Percentiles rank a stretch among this genome's conserved stretches.
These are phyloP conservation scores for Aspergillus eucalypticola DNA, from an alignment of 2,329 filamentous ascomycete species.

Conservation along the genomic window DNA sequence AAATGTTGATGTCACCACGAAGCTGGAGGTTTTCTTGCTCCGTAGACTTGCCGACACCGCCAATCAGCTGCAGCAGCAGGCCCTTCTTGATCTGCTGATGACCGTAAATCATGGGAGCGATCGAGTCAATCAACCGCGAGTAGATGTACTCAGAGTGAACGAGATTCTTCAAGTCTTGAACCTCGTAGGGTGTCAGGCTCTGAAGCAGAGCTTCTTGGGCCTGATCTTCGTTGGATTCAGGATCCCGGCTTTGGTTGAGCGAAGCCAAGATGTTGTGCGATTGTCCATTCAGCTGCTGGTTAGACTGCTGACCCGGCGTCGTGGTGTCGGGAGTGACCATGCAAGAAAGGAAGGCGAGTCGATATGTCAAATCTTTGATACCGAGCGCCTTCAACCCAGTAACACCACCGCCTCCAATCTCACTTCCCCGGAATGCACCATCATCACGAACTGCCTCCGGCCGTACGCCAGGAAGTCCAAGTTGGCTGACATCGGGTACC, in stretches of 20 bases:
- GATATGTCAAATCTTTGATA: constrained; percentile 92
- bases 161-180: constrained; percentile 87
- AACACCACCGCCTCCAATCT: constrained; percentile 81
- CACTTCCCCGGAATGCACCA: constrained; percentile 70
- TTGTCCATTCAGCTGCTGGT: constrained; percentile 68
- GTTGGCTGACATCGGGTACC: constrained; percentile 92
- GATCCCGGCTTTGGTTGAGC: constrained; percentile 69
- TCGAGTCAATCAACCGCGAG: constrained; percentile 83
- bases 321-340: constrained; percentile 92
- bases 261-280: constrained; percentile 82
- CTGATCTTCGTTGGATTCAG: constrained; percentile 76
- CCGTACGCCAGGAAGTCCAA: constrained; percentile 81
- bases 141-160: constrained; percentile 97
- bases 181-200: constrained; percentile 81
- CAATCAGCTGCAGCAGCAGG: constrained; percentile 87
- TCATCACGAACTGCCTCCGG: constrained; percentile 85
- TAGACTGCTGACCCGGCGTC: constrained; percentile 72
- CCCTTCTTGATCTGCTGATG: constrained; percentile 98
- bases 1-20: constrained; percentile 97
- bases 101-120: constrained; percentile 95
- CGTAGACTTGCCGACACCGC: constrained; percentile 90
- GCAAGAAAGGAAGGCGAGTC: constrained; percentile 92
- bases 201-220: constrained; percentile 85
- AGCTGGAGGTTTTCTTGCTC: constrained; percentile 86
- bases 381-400: constrained; percentile 87